A percentile compares a stretch with the other conserved stretches of the same genome.
phyloP scores from a whole-genome alignment of 2,329 filamentous ascomycete genomes.

The Metarhizium sp. region DNA sequence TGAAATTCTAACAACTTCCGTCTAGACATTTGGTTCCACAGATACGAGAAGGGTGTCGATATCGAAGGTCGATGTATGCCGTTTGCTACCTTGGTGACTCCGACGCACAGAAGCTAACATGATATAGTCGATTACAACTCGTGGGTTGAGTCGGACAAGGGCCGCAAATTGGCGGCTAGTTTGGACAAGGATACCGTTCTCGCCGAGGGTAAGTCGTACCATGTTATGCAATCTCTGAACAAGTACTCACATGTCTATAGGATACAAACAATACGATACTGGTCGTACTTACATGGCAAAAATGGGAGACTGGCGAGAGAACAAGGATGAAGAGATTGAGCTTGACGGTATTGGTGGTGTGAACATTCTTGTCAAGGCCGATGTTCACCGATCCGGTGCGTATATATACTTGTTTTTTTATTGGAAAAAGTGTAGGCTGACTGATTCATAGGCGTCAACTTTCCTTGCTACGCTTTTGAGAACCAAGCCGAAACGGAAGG shows the following conservation, averaged over 20 bases:
- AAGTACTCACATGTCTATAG: constrained; percentile 31
- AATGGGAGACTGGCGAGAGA: constrained; percentile 85
- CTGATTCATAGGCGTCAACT: constrained; percentile 70
- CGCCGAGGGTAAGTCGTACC: constrained; percentile 61
- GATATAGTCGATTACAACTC: constrained; percentile 90
- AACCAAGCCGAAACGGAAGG: constrained; percentile 99
- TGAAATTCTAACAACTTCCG: constrained; percentile 15
- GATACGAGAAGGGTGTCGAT: constrained; percentile 70
- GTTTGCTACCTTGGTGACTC: background rate
- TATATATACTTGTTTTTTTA: constrained; percentile 14
- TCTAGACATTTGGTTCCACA: constrained; percentile 92
- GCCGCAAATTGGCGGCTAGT: constrained; percentile 59
- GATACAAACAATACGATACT: constrained; percentile 89
- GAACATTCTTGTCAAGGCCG: constrained; percentile 94
- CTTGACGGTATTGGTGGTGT: constrained; percentile 96
- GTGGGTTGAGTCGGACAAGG: constrained; percentile 90
- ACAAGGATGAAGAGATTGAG: constrained; percentile 86
- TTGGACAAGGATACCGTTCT: constrained; percentile 75
- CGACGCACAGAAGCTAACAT: constrained; percentile 3
- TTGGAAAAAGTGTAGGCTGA: constrained; percentile 13
- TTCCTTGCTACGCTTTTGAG: constrained; percentile 92
- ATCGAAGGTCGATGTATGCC: constrained; percentile 88
- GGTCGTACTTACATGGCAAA: constrained; percentile 81
- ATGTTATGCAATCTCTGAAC: background rate
- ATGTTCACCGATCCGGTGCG: constrained; percentile 86